phyloP scores from a whole-genome alignment of 2,329 filamentous ascomycete genomes.

The Colletotrichum higginsianum region DNA sequence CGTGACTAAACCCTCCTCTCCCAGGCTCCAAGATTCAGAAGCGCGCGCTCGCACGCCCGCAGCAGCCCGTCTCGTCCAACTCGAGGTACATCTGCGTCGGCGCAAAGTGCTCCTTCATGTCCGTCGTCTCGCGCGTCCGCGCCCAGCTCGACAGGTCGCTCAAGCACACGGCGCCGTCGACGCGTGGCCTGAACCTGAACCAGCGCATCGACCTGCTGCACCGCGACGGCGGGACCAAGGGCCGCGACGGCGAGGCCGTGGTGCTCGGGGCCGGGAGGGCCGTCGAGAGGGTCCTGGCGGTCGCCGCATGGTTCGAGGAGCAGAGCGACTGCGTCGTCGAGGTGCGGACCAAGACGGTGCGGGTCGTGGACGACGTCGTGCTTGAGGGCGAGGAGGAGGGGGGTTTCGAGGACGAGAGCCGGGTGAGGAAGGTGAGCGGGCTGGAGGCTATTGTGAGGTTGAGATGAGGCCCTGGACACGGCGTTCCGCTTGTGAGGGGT shows the following conservation, averaged over 20 bases:
- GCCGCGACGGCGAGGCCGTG: conserved; percentile 61
- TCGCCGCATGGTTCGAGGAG: conserved; percentile 77
- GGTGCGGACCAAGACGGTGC: conserved; percentile 74
- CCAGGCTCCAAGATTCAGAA: conserved; percentile 66
- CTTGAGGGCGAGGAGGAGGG: conserved; percentile 55
- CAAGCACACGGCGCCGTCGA: conserved; percentile 60
- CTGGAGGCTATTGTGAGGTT: conserved; percentile 65
- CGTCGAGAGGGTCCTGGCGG: conserved; percentile 72
- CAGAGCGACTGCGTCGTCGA: conserved; percentile 71
- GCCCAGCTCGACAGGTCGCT: conserved; percentile 72
- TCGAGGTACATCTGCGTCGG: conserved; percentile 75
- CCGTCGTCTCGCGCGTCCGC: conserved; percentile 75
- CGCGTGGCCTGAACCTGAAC: conserved; percentile 61
- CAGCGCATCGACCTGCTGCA: conserved; percentile 62
- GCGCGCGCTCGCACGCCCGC: conserved; percentile 60
- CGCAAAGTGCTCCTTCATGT: conserved; percentile 76
- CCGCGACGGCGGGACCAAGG: conserved; percentile 48
- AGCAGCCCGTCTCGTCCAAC: conserved; percentile 60
- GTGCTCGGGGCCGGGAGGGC: conserved; percentile 78
- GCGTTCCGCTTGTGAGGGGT: not conserved
- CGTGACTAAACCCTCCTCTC: conserved; percentile 38
- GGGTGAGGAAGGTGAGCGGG: conserved; percentile 65
- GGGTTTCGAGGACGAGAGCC: conserved; percentile 53
- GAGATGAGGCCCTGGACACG: conserved; percentile 53
- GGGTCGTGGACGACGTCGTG: conserved; percentile 78